These are phyloP conservation scores for Sideroxylon spinosum DNA, from an alignment of 179 eudicot species.

Conservation along the genomic window DNA sequence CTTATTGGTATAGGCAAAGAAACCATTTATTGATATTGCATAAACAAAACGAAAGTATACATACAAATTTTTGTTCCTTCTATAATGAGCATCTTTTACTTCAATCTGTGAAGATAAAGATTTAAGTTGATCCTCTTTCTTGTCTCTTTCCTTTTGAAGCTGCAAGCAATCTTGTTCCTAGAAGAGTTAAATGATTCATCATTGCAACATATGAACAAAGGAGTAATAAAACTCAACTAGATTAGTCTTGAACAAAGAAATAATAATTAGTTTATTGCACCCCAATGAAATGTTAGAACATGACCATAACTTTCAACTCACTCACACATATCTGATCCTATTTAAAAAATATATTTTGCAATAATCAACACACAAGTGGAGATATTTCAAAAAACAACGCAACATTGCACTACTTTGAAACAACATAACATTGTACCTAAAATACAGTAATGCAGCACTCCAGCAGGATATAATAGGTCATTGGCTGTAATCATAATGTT, in stretches of 20 bases:
- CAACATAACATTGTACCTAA: not conserved
- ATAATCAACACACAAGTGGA: not conserved
- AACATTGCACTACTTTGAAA: not conserved
- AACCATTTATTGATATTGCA: not conserved
- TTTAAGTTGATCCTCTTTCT: constrained; percentile 47
- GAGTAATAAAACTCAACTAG: not conserved
- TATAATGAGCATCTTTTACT: constrained; percentile 28
- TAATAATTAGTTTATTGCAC: not conserved
- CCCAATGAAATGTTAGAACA: not conserved
- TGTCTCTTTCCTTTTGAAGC: constrained; percentile 58
- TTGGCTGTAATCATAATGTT: not conserved
- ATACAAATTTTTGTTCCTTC: constrained; percentile 33
- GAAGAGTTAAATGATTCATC: constrained; percentile 7
- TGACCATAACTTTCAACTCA: not conserved
- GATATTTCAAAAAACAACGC: not conserved
- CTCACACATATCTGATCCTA: not conserved
- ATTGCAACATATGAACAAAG: not conserved
- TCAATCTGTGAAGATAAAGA: constrained; percentile 29
- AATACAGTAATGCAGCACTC: not conserved
- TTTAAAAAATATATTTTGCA: not conserved
- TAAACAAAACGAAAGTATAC: constrained; percentile 19
- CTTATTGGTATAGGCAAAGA: not conserved
- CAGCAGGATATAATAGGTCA: not conserved
- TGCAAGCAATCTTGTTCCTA: constrained; percentile 63
- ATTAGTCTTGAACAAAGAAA: not conserved